Evolutionary conservation across 257 asterid genomes (phyloP).

Genomic region (Gardenia jasminoides): DNA sequence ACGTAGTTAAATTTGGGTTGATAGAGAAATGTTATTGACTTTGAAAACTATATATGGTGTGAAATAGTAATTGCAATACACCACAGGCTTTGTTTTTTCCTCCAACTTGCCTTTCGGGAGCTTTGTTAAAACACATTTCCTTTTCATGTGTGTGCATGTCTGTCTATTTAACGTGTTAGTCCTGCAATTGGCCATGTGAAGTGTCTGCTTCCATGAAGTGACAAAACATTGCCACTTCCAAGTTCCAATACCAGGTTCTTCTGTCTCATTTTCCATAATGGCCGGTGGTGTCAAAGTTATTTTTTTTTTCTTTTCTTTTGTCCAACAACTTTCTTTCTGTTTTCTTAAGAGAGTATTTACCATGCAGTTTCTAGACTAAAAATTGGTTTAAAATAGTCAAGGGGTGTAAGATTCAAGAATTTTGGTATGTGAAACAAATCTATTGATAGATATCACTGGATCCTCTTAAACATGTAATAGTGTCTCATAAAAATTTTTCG

Average conservation of each 20-base stretch:
- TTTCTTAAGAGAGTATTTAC: neutral
- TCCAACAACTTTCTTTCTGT: neutral
- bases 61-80: neutral
- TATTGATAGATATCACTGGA: too few species aligned
- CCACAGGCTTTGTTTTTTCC: neutral
- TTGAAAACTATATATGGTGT: neutral
- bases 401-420: neutral
- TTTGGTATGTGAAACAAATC: too few species aligned
- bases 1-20: neutral
- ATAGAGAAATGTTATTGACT: neutral
- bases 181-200: constrained; percentile 9
- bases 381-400: neutral
- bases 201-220: constrained; percentile 6
- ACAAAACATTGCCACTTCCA: constrained; percentile 13
- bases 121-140: neutral
- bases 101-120: too few species aligned
- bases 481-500: too few species aligned
- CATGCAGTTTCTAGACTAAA: neutral
- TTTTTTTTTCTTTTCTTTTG: too few species aligned
- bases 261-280: neutral
- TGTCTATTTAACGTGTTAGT: neutral
- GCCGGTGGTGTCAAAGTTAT: neutral
- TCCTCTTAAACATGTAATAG: too few species aligned
- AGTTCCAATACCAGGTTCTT: neutral
- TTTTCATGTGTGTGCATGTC: neutral